Conservation (phyloP, 1,284 basidiomycete species). For the Puccinia hordei region DNA sequence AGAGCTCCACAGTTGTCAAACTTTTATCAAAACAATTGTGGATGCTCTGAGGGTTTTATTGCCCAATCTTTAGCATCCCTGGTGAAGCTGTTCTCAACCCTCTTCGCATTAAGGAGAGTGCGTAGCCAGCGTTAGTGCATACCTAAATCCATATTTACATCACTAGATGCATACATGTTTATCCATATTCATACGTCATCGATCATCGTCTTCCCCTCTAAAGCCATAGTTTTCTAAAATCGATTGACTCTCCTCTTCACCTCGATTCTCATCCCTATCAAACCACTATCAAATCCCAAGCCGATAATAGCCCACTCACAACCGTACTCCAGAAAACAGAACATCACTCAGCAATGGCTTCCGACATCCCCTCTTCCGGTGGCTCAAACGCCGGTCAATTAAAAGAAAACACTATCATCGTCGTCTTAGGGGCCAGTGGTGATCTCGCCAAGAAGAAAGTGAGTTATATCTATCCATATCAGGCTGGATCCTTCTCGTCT, state of each 20-base stretch:
- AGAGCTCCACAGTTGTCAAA: too few relatives aligned
- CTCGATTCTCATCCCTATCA: not conserved
- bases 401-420: slow-evolving; percentile 42
- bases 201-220: not conserved
- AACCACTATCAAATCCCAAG: not conserved
- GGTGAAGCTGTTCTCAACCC: too few relatives aligned
- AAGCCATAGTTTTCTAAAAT: not conserved
- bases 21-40: too few relatives aligned
- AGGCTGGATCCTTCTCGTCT: slow-evolving; percentile 17
- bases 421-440: slow-evolving; percentile 89
- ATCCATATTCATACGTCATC: slow-evolving; percentile 22
- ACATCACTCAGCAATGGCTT: slow-evolving; percentile 36
- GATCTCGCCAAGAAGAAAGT: slow-evolving; percentile 99
- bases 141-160: too few relatives aligned
- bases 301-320: not conserved
- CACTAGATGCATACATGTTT: not conserved
- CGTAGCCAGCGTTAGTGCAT: too few relatives aligned
- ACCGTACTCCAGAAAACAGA: not conserved
- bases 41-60: too few relatives aligned
- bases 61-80: too few relatives aligned
- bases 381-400: slow-evolving; percentile 36
- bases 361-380: slow-evolving; percentile 33
- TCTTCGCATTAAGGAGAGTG: too few relatives aligned
- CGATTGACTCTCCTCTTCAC: not conserved
- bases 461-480: slow-evolving; percentile 52